Evolutionary conservation across 2,329 filamentous ascomycete genomes (phyloP), one percentile per base, ranked within the genome.

Genomic region (Stemphylium vesicarium): DNA sequence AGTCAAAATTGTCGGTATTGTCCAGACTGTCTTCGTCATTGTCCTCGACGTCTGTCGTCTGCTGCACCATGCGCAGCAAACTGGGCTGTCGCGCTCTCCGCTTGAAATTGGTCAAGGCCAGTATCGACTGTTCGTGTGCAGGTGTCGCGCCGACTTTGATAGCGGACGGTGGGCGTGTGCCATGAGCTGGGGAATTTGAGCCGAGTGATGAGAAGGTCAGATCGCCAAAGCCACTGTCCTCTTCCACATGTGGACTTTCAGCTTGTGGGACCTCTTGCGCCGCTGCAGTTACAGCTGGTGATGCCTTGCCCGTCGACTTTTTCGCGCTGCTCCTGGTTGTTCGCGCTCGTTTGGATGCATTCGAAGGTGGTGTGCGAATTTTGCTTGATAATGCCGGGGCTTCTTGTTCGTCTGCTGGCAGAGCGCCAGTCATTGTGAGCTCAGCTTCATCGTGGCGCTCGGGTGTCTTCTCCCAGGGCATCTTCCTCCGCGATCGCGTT

Each of bases 51-150:
- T 77, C 71, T 36, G 72, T 77, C 20, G 67, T 74, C 56, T 79
- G 77, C 53, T 79, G 76, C 6, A 81, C 78, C 78, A 80, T 80
- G 35, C 77, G 75, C 51, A 82, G 70, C 62, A 82, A 74, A 60
- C 80, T 82, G 24, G 74, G 78, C 65, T 82, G 80, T 55, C 81
- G 72, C 7, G 79, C 70, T 51, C 81, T 71, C 42, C 80, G 73
- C 62, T 78, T 80, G 74, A 82, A 83, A 53, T 81, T 81, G 49
- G 76, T 78, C 59, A 83, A 68, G n/a, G 78, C 79, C 6, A 82
- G 65, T 11, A 82, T 73, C 12, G 80, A 82, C 10, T 65, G 76
- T 51, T 83, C 80, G 22, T 74, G 71, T 15, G 72, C 70, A 8
- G 79, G 79, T 7, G 79, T 81, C 26, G 71, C 75, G 40, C 77